Base-by-base conservation (phyloP, 768 basidiomycete species). In the Lepiota subincarnata region DNA sequence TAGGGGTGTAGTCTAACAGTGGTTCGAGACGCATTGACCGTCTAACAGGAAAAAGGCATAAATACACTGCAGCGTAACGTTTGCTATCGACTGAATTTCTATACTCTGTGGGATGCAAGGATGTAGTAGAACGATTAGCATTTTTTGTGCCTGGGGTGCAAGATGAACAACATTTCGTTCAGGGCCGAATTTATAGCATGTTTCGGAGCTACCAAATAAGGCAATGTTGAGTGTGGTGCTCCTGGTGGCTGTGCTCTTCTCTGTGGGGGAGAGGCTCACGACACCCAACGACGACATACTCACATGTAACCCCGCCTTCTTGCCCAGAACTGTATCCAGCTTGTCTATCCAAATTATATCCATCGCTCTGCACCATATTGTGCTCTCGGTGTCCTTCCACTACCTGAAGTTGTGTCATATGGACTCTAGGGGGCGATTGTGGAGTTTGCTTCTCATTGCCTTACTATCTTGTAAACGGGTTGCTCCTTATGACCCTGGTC, bases 211-310 rank as follows among this genome's bases (percentile, higher is more conserved):
- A 8, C 45, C 38, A 47, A n/a, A 54, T 19, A 54, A 48, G 53
- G 53, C 38, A 54, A 54, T 54, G 53, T 54, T 54, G 53, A 48
- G 5, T 34, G 20, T 8, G 10, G 42, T 44, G 50, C 50, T 37
- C n/a, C 22, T n/a, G 18, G 31, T 54, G 53, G 53, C 53, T 47
- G 38, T 54, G 53, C 13, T 35, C 20, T 28, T 50, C 39, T 37
- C 36, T n/a, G 16, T 40, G 36, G n/a, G 39, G 37, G 12, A n/a
- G 37, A 35, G n/a, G 37, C 36, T 39, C 34, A 48, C 39, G 14
- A 54, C 41, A 38, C 18, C 34, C 40, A 24, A 20, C 48, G n/a
- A 39, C 50, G 22, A 36, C 8, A 22, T 34, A 22, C 39, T n/a
- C 28, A 14, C 53, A 54, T 54, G 53, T 39, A 40, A 46, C 20